A percentile compares a stretch with the other conserved stretches of the same genome.
phyloP scores from a whole-genome alignment of 352 stramenopile genomes.

The Blastocystis sp. region DNA sequence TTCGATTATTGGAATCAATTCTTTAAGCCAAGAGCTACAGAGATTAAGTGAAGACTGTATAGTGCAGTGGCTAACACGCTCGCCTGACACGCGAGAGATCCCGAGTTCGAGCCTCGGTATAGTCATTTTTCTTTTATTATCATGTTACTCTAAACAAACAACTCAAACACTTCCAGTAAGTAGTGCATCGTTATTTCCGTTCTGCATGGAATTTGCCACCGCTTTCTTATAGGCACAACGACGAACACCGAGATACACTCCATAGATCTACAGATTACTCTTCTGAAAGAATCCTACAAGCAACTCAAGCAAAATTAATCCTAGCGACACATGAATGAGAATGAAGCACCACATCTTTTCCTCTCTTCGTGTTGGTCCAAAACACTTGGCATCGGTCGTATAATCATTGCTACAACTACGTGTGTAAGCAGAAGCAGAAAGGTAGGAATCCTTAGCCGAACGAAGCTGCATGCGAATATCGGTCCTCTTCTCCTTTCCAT shows the following conservation, averaged over 20 bases:
- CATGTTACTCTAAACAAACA: neutral
- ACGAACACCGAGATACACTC: neutral
- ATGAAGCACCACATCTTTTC: neutral
- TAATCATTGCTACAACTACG: constrained; percentile 54
- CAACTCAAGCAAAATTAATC: neutral
- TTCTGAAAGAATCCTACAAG: neutral
- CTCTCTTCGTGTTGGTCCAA: neutral
- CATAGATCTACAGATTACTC: neutral
- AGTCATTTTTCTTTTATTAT: constrained; percentile 49
- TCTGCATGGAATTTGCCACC: neutral
- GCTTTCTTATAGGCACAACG: neutral
- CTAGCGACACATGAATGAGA: constrained; percentile 7
- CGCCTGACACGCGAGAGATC: constrained; percentile 61
- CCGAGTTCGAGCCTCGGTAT: constrained; percentile 62
- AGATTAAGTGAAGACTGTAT: constrained; percentile 27
- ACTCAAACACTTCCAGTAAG: neutral
- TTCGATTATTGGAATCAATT: neutral
- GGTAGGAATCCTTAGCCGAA: constrained; percentile 24
- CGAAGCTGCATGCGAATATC: constrained; percentile 30
- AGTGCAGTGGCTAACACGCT: constrained; percentile 62
- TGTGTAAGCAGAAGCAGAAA: constrained; percentile 28
- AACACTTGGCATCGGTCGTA: neutral
- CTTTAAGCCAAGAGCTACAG: neutral
- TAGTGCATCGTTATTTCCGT: neutral
- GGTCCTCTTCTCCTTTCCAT: constrained; percentile 19